These are phyloP conservation scores for Hypholoma sublateritium DNA, from an alignment of 768 basidiomycete genomes.

Conservation along the genomic window DNA sequence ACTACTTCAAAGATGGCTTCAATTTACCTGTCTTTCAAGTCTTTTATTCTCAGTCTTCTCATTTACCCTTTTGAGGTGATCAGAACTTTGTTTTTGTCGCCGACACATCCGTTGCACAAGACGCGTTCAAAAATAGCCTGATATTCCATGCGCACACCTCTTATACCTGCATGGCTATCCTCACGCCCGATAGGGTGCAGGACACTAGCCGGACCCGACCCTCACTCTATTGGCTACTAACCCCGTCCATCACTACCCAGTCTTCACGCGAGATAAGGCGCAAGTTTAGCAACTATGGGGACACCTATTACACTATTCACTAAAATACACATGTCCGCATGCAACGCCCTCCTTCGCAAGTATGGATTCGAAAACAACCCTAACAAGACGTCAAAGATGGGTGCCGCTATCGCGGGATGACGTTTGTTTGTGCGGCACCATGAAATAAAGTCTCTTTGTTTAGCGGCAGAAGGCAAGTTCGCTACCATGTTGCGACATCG, in stretches of 20 bases:
- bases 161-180: conserved; percentile 9
- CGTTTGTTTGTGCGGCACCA: background rate
- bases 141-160: conserved; percentile 11
- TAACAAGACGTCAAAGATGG: background rate
- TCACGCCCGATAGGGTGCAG: conserved; percentile 17
- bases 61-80: too few species aligned
- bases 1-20: too few species aligned
- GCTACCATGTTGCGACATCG: conserved; percentile 11
- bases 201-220: conserved; percentile 13
- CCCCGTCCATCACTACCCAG: background rate
- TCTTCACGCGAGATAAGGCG: conserved; percentile 3
- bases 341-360: background rate
- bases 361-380: background rate
- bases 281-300: conserved; percentile 10
- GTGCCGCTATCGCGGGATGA: conserved; percentile 6
- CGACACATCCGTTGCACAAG: background rate
- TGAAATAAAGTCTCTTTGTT: conserved; percentile 13
- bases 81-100: background rate
- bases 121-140: conserved; percentile 5
- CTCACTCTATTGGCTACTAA: conserved; percentile 4
- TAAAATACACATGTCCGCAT: background rate
- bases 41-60: too few species aligned
- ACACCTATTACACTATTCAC: background rate
- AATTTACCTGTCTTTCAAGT: too few species aligned
- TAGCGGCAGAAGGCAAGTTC: background rate